These are phyloP conservation scores for Pezicula carpinea DNA, from an alignment of 2,329 filamentous ascomycete species.

Conservation along the genomic window DNA sequence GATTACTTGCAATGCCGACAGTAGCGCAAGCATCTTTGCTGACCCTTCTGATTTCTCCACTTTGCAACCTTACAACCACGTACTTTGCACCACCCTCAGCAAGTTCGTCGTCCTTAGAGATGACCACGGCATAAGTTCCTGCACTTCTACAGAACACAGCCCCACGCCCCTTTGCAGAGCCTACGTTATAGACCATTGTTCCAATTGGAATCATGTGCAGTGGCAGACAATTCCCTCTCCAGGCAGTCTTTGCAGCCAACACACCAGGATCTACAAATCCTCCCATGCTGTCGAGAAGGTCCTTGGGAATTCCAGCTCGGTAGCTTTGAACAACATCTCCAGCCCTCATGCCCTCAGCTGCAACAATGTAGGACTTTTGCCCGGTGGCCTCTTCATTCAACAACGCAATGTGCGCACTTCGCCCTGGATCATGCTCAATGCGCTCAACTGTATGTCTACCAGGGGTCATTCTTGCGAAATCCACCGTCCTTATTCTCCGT, in stretches of 20 bases:
- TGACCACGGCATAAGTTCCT: conserved; percentile 83
- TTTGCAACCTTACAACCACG: conserved; percentile 82
- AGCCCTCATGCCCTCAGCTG: conserved; percentile 88
- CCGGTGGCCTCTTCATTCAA: conserved; percentile 70
- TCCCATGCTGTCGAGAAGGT: conserved; percentile 87
- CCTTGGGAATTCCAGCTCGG: conserved; percentile 79
- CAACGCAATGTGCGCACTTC: conserved; percentile 89
- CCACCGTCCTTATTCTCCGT: conserved; percentile 84
- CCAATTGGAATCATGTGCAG: conserved; percentile 94
- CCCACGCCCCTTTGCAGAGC: conserved; percentile 65
- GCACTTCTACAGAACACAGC: conserved; percentile 94
- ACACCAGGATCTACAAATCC: conserved; percentile 92
- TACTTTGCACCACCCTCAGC: conserved; percentile 63
- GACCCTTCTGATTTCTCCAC: conserved; percentile 85
- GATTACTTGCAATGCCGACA: conserved; percentile 90
- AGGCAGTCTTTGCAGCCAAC: conserved; percentile 87
- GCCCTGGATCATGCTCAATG: conserved; percentile 93
- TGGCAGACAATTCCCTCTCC: conserved; percentile 90
- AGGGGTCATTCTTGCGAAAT: conserved; percentile 74
- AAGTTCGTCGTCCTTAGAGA: conserved; percentile 80
- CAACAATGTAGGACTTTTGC: conserved; percentile 84
- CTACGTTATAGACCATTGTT: conserved; percentile 88
- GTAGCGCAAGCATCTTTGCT: conserved; percentile 92
- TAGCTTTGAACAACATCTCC: conserved; percentile 94
- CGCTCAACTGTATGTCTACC: conserved; percentile 87